Evolutionary conservation across 2,329 filamentous ascomycete genomes (phyloP).

Genomic region (Aspergillus phoenicis): DNA sequence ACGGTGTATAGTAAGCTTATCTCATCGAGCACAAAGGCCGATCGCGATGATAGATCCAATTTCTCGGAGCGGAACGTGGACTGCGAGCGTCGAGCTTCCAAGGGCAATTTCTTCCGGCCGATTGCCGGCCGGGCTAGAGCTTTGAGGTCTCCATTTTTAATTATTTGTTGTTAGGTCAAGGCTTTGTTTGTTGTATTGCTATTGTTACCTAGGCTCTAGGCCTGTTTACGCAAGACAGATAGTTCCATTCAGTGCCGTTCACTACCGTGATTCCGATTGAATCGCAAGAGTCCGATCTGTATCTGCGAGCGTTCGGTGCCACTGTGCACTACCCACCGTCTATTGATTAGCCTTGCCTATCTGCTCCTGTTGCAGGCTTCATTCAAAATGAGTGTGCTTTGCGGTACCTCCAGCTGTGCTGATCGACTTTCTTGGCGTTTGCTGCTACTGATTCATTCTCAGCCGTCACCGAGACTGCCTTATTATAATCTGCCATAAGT

Average conservation of each 20-base stretch:
- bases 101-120: not conserved
- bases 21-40: not conserved
- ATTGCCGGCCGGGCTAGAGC: not conserved
- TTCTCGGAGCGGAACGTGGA: not conserved
- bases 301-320: not conserved
- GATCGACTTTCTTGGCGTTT: not conserved
- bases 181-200: not conserved
- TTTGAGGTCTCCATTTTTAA: not conserved
- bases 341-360: not conserved
- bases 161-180: not conserved
- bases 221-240: not conserved
- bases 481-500: not conserved
- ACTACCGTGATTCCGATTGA: not conserved
- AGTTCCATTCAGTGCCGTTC: not conserved
- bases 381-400: not conserved
- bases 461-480: not conserved
- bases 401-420: not conserved
- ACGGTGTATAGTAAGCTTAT: not conserved
- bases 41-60: not conserved
- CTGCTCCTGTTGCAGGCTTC: not conserved
- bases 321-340: not conserved
- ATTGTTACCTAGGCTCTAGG: not conserved
- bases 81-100: not conserved
- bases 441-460: not conserved
- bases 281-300: not conserved